Base-by-base conservation (phyloP, 352 stramenopile species). In the Phytophthora foliorum region DNA sequence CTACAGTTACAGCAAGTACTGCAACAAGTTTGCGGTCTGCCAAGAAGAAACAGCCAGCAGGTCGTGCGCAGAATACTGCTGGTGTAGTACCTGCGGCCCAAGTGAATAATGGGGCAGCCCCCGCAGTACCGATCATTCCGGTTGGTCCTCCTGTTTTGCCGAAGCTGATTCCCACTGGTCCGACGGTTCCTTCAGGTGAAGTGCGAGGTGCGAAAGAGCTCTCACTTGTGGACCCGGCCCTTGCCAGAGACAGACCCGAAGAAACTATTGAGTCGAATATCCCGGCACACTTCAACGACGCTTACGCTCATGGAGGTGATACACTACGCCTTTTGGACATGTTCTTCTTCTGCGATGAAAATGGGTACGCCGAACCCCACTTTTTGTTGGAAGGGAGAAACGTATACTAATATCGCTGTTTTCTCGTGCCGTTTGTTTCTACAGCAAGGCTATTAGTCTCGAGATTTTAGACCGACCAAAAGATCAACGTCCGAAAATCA, bases 291-390 rank as follows among this genome's bases (percentile, higher is more conserved):
- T 94, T 92, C 50, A 88, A 92, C 42, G 86, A 94, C 55, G 76
- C 76, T 22, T 89, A 81, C 56, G 78, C 84, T 16, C 70, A 89
- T 38, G 86, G 86, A 44, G 71, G 75, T 34, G 88, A 95, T 56
- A 80, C 78, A 5, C 65, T 95, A 44, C 88, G 88, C 5, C 90
- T 90, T 55, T 75, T 95, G 27, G 88, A 95, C 38, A 64, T 93
- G 68, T 95, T 95, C 44, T 95, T 91, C 77, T 95, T 95, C 53
- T 95, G 88, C 41, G 88, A 95, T 44, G 84, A 95, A 51, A 70
- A 90, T 66, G 88, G 88, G 88, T 94, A 77, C 44, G 84, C 78
- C 7, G 31, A 21, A 34, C 27, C 7, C n/a, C 58, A 7, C 4
- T 59, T n/a, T 54, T 67, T 49, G n/a, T 17, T 49, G 6, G 16